A percentile compares a stretch with the other conserved stretches of the same genome.
Conservation (phyloP, 805 yeast genomes). For the Saturnispora gosingensis region DNA sequence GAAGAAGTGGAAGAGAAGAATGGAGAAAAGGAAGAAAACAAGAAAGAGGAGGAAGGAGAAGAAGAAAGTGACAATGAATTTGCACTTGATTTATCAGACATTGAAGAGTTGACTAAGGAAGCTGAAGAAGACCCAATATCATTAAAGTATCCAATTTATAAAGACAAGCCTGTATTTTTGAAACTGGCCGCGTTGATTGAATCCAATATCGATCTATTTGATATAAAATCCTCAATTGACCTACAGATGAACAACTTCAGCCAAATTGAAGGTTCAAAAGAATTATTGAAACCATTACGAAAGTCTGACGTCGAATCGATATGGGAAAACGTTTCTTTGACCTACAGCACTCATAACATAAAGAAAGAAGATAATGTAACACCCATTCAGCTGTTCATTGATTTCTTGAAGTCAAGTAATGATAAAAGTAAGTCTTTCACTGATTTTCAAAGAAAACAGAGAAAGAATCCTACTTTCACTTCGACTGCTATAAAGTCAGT, state of each 20-base stretch:
- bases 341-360: background rate
- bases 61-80: constrained; percentile 3
- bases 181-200: background rate
- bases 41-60: background rate
- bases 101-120: constrained; percentile 8
- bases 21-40: constrained; percentile 4
- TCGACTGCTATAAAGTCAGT: background rate
- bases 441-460: constrained; percentile 2
- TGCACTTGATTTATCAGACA: constrained; percentile 15
- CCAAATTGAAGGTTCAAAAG: constrained; percentile 17
- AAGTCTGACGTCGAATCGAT: constrained; percentile 8
- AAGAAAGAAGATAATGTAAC: background rate
- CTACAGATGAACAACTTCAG: constrained; percentile 15
- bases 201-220: background rate
- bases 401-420: background rate
- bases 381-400: background rate
- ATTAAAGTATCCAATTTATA: background rate
- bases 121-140: background rate
- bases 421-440: constrained; percentile 1
- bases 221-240: constrained; percentile 13
- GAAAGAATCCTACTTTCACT: background rate
- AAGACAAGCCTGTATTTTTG: background rate
- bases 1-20: constrained; percentile 2
- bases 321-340: constrained; percentile 6
- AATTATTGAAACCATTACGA: constrained; percentile 13